Conservation (phyloP, 306 rosid genomes). For the Malus asiatica region DNA sequence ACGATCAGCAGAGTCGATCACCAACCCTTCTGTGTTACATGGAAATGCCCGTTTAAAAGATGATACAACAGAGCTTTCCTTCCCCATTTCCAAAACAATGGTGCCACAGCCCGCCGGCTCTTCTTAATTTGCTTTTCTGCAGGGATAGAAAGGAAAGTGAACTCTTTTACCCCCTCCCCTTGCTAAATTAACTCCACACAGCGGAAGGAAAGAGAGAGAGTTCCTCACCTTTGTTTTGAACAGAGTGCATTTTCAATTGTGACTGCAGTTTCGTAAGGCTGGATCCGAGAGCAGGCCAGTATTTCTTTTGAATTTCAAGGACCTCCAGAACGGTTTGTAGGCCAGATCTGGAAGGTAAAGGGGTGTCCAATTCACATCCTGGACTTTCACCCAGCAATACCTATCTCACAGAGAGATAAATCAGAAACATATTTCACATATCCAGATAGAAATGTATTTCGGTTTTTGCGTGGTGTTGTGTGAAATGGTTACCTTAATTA, state of each 20-base stretch:
- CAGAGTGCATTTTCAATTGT: constrained; percentile 32
- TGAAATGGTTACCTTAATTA: constrained; percentile 51
- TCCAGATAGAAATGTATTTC: not conserved
- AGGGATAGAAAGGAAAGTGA: not conserved
- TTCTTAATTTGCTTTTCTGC: constrained; percentile 49
- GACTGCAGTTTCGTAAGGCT: constrained; percentile 48
- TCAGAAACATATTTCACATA: constrained; percentile 10
- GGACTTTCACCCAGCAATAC: constrained; percentile 71
- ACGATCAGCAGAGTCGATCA: not conserved
- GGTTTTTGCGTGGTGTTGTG: not conserved
- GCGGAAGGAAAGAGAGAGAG: not conserved
- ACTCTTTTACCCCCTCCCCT: not conserved
- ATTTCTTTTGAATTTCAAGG: constrained; percentile 66
- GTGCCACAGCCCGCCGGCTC: constrained; percentile 28
- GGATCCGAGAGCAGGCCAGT: constrained; percentile 66
- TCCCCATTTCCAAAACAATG: constrained; percentile 30
- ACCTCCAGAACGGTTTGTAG: constrained; percentile 67
- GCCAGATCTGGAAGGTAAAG: constrained; percentile 65
- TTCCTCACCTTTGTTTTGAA: constrained; percentile 52
- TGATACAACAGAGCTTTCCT: constrained; percentile 29
- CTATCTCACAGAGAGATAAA: constrained; percentile 29
- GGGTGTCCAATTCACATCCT: constrained; percentile 35
- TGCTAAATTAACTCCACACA: not conserved
- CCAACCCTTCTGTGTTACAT: constrained; percentile 10
- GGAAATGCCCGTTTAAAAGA: constrained; percentile 12